Evolutionary conservation across 257 asterid species (phyloP).

Genomic region (Henckelia pumila): DNA sequence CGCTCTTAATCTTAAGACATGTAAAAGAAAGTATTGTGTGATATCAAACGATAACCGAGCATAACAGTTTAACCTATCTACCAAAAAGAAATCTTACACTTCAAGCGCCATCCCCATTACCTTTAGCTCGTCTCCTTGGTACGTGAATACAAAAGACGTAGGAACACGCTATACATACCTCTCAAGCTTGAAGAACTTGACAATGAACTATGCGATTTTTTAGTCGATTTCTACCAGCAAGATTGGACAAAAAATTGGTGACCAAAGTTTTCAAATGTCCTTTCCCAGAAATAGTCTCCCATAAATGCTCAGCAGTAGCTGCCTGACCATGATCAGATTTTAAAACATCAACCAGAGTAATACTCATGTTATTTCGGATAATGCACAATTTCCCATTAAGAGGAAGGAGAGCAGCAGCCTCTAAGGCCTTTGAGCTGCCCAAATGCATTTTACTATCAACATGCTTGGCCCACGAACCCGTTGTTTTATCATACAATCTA

Average conservation of each 20-base stretch:
- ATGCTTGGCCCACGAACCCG: slow-evolving; percentile 37
- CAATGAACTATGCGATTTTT: slow-evolving; percentile 39
- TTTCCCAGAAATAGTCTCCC: slow-evolving; percentile 42
- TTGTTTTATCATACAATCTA: slow-evolving; percentile 32
- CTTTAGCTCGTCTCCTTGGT: background rate
- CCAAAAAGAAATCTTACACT: slow-evolving; percentile 10
- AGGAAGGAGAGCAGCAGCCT: slow-evolving; percentile 41
- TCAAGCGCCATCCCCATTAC: background rate
- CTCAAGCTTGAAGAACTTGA: slow-evolving; percentile 46
- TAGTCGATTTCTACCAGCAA: slow-evolving; percentile 31
- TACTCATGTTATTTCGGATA: slow-evolving; percentile 39
- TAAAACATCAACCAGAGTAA: slow-evolving; percentile 37
- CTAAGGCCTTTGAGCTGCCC: slow-evolving; percentile 40
- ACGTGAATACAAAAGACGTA: background rate
- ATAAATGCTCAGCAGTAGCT: slow-evolving; percentile 30
- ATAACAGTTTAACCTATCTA: slow-evolving; percentile 8
- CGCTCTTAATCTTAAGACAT: slow-evolving; percentile 5
- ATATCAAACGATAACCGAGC: background rate
- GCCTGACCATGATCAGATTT: slow-evolving; percentile 26
- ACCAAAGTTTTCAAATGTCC: slow-evolving; percentile 40
- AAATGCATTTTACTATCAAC: slow-evolving; percentile 39
- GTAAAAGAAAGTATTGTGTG: slow-evolving; percentile 7
- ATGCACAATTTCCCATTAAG: slow-evolving; percentile 44
- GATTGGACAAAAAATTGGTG: slow-evolving; percentile 38
- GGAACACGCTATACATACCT: background rate